These are phyloP conservation scores for Kwoniella sp. DNA, from an alignment of 768 basidiomycete genomes.

Conservation along the genomic window DNA sequence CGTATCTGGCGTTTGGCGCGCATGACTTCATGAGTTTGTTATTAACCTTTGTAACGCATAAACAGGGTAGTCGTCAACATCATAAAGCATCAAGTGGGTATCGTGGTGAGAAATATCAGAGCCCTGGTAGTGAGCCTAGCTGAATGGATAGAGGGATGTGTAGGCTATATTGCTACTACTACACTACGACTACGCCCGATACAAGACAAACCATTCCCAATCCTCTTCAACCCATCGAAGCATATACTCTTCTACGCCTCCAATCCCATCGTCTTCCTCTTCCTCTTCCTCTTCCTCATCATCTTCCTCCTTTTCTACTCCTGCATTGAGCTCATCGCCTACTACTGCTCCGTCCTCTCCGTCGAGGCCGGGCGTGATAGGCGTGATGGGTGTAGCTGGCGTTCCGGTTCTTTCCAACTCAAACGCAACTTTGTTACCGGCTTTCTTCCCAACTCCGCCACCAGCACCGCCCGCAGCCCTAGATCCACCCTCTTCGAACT, in stretches of 20 bases:
- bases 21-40: no score
- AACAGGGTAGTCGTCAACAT: no score
- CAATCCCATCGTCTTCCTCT: conserved; percentile 63
- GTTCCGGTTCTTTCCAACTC: conserved; percentile 10
- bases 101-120: no score
- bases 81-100: no score
- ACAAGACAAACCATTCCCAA: conserved; percentile 49
- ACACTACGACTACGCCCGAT: conserved; percentile 1
- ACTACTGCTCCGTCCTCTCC: conserved; percentile 19
- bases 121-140: no score
- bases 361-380: conserved; percentile 12
- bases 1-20: no score
- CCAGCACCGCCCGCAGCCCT: conserved; percentile 24
- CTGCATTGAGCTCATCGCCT: conserved; percentile 2
- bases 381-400: conserved; percentile 1
- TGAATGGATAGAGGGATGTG: no score
- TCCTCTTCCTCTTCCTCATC: conserved; percentile 52
- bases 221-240: conserved; percentile 59
- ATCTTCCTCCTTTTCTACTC: conserved; percentile 57
- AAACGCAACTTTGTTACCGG: neutral
- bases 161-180: no score
- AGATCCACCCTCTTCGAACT: conserved; percentile 49
- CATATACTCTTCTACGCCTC: conserved; percentile 84
- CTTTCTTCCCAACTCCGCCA: conserved; percentile 15
- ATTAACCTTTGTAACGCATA: no score